Evolutionary conservation across 805 yeast genomes (phyloP), one percentile per base, ranked within the genome.

Genomic region (Candida schatavii): DNA sequence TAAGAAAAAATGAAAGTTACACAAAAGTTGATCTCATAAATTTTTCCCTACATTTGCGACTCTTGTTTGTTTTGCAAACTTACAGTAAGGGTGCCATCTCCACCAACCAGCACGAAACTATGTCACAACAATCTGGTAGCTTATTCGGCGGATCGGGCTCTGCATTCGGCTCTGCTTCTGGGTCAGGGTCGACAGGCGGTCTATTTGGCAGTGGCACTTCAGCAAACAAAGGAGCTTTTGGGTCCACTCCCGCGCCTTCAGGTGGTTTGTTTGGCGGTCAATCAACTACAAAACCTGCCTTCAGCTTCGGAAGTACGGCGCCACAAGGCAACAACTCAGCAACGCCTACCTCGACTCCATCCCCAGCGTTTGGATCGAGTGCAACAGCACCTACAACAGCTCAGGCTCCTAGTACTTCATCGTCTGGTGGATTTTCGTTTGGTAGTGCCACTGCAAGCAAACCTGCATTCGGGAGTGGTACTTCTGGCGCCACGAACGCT

Each of bases 241-340:
- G 19, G 4, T 10, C 41, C 4, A 19, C 33, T 6, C 11, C 39
- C 9, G 21, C 38, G 11, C 11, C 27, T 34, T 18, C 25, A 4
- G 54, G 56, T 3, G 63, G 63, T n/a, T 47, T 57, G 15, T 58
- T 58, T 43, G 62, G 62, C 15, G 44, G 46, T 11, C 17, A 42
- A 22, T 19, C 37, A 9, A 18, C 37, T 14, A 9, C 37, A n/a
- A 35, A 15, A 13, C 28, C 39, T n/a, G 30, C 39, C 13, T 22
- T 35, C 23, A 15, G 39, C 20, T 23, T 25, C 13, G 28, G 20
- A 9, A 18, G 23, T 21, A 14, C 22, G 21, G 17, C 36, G 21
- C 14, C 28, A 18, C 21, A 20, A n/a, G n/a, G n/a, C n/a, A n/a
- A n/a, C 6, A 5, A 11, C 14, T 39, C 38, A 18, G 18, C 40